Base-by-base conservation (phyloP, 495 filamentous ascomycete species). In the Aspergillus saccharolyticus region DNA sequence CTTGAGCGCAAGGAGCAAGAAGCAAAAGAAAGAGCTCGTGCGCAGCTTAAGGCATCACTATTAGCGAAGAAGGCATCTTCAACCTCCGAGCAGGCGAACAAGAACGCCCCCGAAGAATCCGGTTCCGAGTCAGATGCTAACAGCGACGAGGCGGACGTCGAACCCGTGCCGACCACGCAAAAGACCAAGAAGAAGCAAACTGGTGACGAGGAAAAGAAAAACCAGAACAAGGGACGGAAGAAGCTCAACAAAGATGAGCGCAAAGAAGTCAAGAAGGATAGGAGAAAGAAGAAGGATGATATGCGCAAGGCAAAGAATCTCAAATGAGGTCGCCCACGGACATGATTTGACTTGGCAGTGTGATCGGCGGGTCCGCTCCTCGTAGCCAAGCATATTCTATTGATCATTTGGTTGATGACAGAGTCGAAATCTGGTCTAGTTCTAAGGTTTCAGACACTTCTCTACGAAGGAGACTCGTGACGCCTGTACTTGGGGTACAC, bases 11-110 rank as follows among this genome's bases (percentile, higher is more conserved):
- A 80, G 16, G 82, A 83, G 55, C 68, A 70, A 53, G 63, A 78
- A 60, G 80, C 78, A 12, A 80, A 78, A 53, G 78, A 85, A 63
- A 78, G 71, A 49, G 78, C 78, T 16, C 74, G 66, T 10, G 78
- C 78, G 15, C 69, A 79, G 56, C 59, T 79, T 21, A 84, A 79
- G 60, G 80, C 82, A 39, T 69, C 63, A 52, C 63, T 69, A 59
- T 60, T 73, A 52, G 76, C 70, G 6, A 74, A 66, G 59, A 76
- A 68, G 62, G 63, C 46, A 44, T 58, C 53, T 33, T 59, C 58
- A 20, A 47, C 57, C 12, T 53, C 62, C 0, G 54, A 70, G 20
- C 51, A 53, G 10, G 52, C 63, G 8, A 33, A 54, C 4, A 62
- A 68, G 24, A 56, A 58, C 17, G 43, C 57, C 6, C 55, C 61